These are phyloP conservation scores for Claviceps sp. DNA, from an alignment of 2,329 filamentous ascomycete genomes.

Conservation along the genomic window DNA sequence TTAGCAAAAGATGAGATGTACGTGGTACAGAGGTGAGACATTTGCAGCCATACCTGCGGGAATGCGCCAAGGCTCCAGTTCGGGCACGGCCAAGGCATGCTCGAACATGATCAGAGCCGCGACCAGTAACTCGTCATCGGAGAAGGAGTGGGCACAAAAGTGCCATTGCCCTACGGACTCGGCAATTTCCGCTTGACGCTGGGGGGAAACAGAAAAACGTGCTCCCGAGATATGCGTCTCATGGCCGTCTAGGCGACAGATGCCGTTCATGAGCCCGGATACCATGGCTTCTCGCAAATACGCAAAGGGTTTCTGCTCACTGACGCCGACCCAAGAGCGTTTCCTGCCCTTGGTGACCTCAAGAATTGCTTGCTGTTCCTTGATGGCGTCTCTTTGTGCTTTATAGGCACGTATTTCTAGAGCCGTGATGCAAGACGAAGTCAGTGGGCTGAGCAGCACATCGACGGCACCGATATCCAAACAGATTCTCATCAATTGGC, in stretches of 20 bases:
- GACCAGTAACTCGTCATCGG: conserved; percentile 80
- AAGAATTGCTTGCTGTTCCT: conserved; percentile 58
- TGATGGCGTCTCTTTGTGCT: conserved; percentile 60
- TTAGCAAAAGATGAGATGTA: conserved; percentile 22
- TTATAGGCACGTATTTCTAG: conserved; percentile 76
- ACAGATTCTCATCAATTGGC: conserved; percentile 50
- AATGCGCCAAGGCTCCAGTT: conserved; percentile 69
- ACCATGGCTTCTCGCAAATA: conserved; percentile 92
- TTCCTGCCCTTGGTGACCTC: conserved; percentile 65
- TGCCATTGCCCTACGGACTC: conserved; percentile 64
- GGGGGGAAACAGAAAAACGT: conserved; percentile 52
- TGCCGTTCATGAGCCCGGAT: conserved; percentile 75
- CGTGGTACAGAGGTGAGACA: not conserved
- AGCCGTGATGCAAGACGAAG: conserved; percentile 57
- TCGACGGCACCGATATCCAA: conserved; percentile 79
- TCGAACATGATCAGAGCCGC: conserved; percentile 80
- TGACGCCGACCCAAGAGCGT: conserved; percentile 81
- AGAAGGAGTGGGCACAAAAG: conserved; percentile 81
- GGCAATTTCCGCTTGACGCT: conserved; percentile 53
- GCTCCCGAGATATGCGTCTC: conserved; percentile 50
- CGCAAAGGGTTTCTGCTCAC: conserved; percentile 74
- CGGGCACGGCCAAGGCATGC: conserved; percentile 71
- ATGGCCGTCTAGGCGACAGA: conserved; percentile 58
- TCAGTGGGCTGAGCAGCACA: conserved; percentile 69
- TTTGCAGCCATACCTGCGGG: conserved; percentile 48